phyloP scores from a whole-genome alignment of 805 yeast genomes.

The Debaryomyces prosopidis region DNA sequence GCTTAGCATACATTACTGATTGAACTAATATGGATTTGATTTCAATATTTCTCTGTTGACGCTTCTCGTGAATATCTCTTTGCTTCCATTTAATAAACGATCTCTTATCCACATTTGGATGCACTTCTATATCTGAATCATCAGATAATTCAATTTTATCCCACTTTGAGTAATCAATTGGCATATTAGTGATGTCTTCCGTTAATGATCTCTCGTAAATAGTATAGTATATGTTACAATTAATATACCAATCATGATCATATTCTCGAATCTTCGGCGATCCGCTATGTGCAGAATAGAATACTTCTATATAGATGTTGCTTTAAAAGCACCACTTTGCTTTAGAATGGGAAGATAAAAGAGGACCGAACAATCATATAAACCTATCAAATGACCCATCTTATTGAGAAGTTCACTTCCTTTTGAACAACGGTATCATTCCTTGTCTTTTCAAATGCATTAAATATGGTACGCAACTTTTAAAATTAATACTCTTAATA shows the following conservation, averaged over 20 bases:
- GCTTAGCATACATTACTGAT: conserved; percentile 73
- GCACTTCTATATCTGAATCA: conserved; percentile 96
- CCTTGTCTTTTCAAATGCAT: no score
- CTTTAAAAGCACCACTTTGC: no score
- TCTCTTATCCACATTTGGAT: conserved; percentile 93
- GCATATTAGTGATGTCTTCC: conserved; percentile 44
- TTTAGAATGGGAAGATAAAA: no score
- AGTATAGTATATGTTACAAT: no score
- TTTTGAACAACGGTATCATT: no score
- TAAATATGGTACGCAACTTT: no score
- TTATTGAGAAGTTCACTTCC: no score
- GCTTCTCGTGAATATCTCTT: conserved; percentile 92
- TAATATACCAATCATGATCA: neutral
- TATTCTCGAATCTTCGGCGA: neutral
- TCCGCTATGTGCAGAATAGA: neutral
- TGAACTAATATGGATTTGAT: conserved; percentile 76
- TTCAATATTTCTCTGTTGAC: conserved; percentile 76
- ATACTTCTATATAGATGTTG: no score
- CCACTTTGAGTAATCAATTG: conserved; percentile 96
- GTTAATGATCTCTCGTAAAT: no score
- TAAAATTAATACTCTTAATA: no score
- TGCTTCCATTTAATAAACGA: conserved; percentile 97
- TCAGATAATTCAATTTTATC: conserved; percentile 94
- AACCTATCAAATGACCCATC: no score
- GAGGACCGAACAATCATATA: no score